A percentile compares a stretch with the other conserved stretches of the same genome.
Conservation (phyloP, 352 stramenopile species). For the Phytophthora chlamydospora region DNA sequence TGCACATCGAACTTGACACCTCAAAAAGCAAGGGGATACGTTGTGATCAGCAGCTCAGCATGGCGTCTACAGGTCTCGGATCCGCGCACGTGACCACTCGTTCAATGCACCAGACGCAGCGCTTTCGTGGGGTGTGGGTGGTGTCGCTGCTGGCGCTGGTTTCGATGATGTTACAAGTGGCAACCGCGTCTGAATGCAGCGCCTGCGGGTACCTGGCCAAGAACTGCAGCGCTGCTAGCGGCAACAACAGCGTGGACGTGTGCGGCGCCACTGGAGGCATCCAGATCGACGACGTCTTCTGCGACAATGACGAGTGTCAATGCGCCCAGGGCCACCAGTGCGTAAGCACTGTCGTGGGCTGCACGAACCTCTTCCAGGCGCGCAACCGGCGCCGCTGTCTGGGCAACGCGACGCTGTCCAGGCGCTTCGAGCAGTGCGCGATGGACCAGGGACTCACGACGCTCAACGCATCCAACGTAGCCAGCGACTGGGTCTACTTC, state of each 20-base stretch:
- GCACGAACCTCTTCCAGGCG: slow-evolving; percentile 72
- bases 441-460: slow-evolving; percentile 52
- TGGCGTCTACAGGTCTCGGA: slow-evolving; percentile 18
- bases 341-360: slow-evolving; percentile 70
- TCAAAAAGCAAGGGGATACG: slow-evolving; percentile 22
- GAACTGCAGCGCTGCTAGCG: slow-evolving; percentile 54
- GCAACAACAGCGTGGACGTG: slow-evolving; percentile 37
- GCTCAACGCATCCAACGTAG: slow-evolving; percentile 55
- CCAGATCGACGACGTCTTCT: slow-evolving; percentile 87
- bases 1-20: slow-evolving; percentile 17
- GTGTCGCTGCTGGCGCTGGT: slow-evolving; percentile 28
- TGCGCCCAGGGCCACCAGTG: slow-evolving; percentile 61
- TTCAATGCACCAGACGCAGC: slow-evolving; percentile 18
- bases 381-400: slow-evolving; percentile 76
- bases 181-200: slow-evolving; percentile 48
- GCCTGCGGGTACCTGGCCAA: slow-evolving; percentile 68
- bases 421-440: slow-evolving; percentile 62
- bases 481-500: slow-evolving; percentile 75
- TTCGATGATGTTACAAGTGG: slow-evolving; percentile 10
- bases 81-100: neutral
- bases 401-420: slow-evolving; percentile 45
- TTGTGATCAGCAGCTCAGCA: slow-evolving; percentile 24
- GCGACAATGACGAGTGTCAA: slow-evolving; percentile 58
- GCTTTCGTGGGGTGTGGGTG: slow-evolving; percentile 21
- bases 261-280: slow-evolving; percentile 64